Base-by-base conservation (phyloP, 805 yeast species). In the Candida oleophila region DNA sequence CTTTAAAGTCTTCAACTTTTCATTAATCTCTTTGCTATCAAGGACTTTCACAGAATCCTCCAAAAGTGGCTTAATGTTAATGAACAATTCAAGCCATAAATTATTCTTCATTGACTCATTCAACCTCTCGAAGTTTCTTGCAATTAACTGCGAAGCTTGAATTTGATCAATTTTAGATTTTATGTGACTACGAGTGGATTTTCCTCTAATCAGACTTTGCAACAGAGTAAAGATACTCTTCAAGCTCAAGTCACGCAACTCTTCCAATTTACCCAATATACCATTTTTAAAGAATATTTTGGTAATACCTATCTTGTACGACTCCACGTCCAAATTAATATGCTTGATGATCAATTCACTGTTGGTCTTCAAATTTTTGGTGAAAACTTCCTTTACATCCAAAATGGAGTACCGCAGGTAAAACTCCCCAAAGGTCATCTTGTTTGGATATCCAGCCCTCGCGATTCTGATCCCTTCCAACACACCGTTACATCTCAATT, bases 401-500 rank as follows among this genome's bases (percentile, higher is more conserved):
- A 94, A 69, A n/a, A 91, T 78, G 25, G 79, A 78, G 62, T 94
- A 94, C 45, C 96, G 76, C 34, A 72, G 75, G 43, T 78, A 80
- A 67, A 94, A 94, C 41, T 89, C 92, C 39, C 83, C 80, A 64
- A 91, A 92, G 22, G 83, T 80, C 60, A 92, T 81, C 53, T 97
- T 80, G 65, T 94, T 94, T 3, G 99, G 99, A 64, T 86, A 94
- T 2, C 99, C 99, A 7, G 96, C 89, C 53, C 99, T 79, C 0
- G 98, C 96, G 49, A 94, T 94, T 65, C 99, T 78, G 25, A 94
- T 94, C 50, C 99, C 99, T 73, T 94, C 99, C 43, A 94, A 69
- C 14, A 94, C 99, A 78, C 99, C 99, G 60, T 94, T 94, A 60
- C 98, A 94, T 52, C 97, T 76, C 51, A 94, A 73, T 67, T 94